Conservation (phyloP, 306 rosid species). For the Styphnolobium japonicum region DNA sequence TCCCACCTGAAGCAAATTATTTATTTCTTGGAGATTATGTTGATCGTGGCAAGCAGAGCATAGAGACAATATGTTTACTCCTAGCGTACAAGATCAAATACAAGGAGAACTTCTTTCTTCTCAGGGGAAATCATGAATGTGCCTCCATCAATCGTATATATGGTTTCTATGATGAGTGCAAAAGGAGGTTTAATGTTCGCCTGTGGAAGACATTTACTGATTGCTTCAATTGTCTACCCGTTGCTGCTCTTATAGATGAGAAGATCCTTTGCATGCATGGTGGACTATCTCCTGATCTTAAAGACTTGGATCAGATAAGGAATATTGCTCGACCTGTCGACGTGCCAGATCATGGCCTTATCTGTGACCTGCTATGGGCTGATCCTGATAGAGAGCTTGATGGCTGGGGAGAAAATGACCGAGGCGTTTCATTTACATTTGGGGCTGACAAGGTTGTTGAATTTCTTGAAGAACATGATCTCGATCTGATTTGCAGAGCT, state of each 20-base stretch:
- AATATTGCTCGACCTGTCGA: constrained; percentile 80
- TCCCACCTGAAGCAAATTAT: constrained; percentile 82
- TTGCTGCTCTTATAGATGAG: constrained; percentile 81
- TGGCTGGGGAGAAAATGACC: constrained; percentile 90
- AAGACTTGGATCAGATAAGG: constrained; percentile 71
- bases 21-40: constrained; percentile 86
- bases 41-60: constrained; percentile 87
- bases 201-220: constrained; percentile 82
- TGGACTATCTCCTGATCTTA: constrained; percentile 74
- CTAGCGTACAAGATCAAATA: constrained; percentile 80
- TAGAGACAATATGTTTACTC: constrained; percentile 81
- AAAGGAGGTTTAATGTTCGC: constrained; percentile 80
- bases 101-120: constrained; percentile 88
- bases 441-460: constrained; percentile 84
- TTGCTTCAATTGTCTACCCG: constrained; percentile 77
- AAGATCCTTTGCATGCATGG: constrained; percentile 94
- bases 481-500: constrained; percentile 79
- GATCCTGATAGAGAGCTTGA: constrained; percentile 87
- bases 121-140: constrained; percentile 85
- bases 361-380: constrained; percentile 86
- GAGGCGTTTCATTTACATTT: constrained; percentile 84
- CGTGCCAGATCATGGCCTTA: constrained; percentile 84
- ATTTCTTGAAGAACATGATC: constrained; percentile 74
- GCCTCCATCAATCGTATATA: constrained; percentile 87
- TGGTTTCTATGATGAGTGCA: constrained; percentile 88